A percentile compares a stretch with the other conserved stretches of the same genome.
Conservation (phyloP, 2,329 filamentous ascomycete genomes). For the Aspergillus sp. region DNA sequence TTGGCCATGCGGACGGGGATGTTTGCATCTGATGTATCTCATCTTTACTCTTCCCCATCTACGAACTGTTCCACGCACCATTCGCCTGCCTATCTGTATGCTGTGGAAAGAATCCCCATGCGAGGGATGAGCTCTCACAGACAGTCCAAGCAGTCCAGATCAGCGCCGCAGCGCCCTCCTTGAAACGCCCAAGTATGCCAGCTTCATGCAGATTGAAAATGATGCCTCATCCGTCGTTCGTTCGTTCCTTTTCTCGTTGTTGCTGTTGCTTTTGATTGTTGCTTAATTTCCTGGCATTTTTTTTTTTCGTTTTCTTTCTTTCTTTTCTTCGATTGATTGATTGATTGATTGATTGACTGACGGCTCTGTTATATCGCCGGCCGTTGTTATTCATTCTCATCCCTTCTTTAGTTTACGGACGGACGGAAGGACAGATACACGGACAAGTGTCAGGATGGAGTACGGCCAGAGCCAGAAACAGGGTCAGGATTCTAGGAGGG, state of each 20-base stretch:
- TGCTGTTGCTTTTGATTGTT: not conserved
- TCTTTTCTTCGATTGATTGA: constrained; percentile 1
- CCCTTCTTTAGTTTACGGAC: not conserved
- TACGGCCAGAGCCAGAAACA: not conserved
- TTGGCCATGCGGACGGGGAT: no score
- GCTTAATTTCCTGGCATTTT: constrained; percentile 2
- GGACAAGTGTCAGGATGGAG: constrained; percentile 4
- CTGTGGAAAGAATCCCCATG: no score
- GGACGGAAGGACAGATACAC: not conserved
- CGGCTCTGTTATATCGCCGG: no score
- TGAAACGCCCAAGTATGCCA: not conserved
- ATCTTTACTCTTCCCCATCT: no score
- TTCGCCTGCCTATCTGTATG: no score
- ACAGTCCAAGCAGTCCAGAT: no score
- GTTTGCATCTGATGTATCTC: no score
- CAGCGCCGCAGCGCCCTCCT: not conserved
- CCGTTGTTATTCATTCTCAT: no score
- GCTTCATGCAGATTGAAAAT: constrained; percentile 17
- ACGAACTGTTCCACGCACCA: no score
- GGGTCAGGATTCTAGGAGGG: not conserved
- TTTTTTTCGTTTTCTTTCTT: constrained; percentile 1
- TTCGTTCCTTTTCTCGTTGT: not conserved
- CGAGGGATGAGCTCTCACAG: no score
- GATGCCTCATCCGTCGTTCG: constrained; percentile 14
- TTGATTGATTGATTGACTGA: not conserved